A percentile compares a stretch with the other conserved stretches of the same genome.
These are phyloP conservation scores for Neoconidiobolus thromboides DNA, from an alignment of 371 early-diverging fungal genomes.

Conservation along the genomic window DNA sequence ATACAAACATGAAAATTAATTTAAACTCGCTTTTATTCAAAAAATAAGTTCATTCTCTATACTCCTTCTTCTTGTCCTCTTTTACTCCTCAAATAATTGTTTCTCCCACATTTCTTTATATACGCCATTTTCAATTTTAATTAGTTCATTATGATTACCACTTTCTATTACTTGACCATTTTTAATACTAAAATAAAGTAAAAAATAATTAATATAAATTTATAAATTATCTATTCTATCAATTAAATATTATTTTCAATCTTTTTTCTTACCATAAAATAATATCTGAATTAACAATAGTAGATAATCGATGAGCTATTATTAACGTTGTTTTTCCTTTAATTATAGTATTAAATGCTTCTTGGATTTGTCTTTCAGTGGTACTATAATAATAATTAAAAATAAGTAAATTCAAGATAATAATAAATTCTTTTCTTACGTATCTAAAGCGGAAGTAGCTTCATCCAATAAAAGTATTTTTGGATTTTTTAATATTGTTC, in stretches of 20 bases:
- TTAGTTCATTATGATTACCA: slow-evolving; percentile 69
- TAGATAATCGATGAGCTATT: slow-evolving; percentile 84
- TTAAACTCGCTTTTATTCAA: no score
- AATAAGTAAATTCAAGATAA: neutral
- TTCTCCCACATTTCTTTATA: slow-evolving; percentile 82
- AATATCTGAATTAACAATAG: slow-evolving; percentile 53
- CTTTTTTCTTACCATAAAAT: slow-evolving; percentile 15
- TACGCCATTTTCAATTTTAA: slow-evolving; percentile 26
- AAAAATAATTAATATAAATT: neutral
- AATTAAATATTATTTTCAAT: no score
- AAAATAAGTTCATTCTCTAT: no score
- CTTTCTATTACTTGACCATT: slow-evolving; percentile 68
- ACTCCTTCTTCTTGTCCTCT: no score
- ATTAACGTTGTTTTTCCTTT: slow-evolving; percentile 75
- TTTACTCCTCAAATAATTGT: slow-evolving; percentile 21
- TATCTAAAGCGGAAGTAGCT: slow-evolving; percentile 21
- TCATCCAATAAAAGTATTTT: slow-evolving; percentile 60
- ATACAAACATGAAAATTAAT: no score
- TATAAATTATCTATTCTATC: no score
- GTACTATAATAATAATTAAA: slow-evolving; percentile 11
- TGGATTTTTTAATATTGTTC: slow-evolving; percentile 62
- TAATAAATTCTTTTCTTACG: neutral
- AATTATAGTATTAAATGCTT: slow-evolving; percentile 37
- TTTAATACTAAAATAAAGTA: slow-evolving; percentile 34
- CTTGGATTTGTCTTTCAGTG: slow-evolving; percentile 68